Base-by-base conservation (phyloP, 108 stramenopile species). In the Cyclotella atomus region DNA sequence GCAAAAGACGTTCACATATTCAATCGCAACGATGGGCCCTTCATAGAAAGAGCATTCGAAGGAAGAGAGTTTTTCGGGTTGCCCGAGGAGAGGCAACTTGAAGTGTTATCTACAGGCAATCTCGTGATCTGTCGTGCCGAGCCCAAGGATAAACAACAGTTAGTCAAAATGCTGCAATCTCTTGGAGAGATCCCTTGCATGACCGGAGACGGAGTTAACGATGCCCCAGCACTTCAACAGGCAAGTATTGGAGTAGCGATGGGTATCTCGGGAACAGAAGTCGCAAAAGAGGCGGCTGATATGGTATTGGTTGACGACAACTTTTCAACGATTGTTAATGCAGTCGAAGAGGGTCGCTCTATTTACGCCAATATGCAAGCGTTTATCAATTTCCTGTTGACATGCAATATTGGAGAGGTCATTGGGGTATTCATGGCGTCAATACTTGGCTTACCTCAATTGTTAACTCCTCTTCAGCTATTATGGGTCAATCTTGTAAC, bases 341-440 rank as follows among this genome's bases (percentile, higher is more conserved):
- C 97, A 1, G 94, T 98, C 9, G 94, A 97, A 80, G 96, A 98
- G 84, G 99, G 99, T 0, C 83, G 99, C 28, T 87, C 90, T 44
- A 98, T 99, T 66, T 98, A 97, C 83, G 92, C 92, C 67, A 98
- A 97, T 79, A 98, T 98, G 96, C 97, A 97, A 83, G 88, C 96
- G 7, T 99, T 99, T 84, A 96, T 99, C 55, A 96, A 96, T 56
- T 99, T 98, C 85, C 89, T 98, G 57, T 95, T 99, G 44, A 89
- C 89, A 15, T 97, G 97, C 73, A 99, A 99, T 85, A 95, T 99
- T 65, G 97, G 97, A 20, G 99, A 98, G 81, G 94, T 98, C 24
- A 91, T 88, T 59, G 91, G 91, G 19, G 97, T 98, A 63, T 91
- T 99, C 56, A 82, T 97, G 27, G 90, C 90, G 20, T 95, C 94